Base-by-base conservation (phyloP, 495 filamentous ascomycete genomes). In the Talaromyces nanjingensis region DNA sequence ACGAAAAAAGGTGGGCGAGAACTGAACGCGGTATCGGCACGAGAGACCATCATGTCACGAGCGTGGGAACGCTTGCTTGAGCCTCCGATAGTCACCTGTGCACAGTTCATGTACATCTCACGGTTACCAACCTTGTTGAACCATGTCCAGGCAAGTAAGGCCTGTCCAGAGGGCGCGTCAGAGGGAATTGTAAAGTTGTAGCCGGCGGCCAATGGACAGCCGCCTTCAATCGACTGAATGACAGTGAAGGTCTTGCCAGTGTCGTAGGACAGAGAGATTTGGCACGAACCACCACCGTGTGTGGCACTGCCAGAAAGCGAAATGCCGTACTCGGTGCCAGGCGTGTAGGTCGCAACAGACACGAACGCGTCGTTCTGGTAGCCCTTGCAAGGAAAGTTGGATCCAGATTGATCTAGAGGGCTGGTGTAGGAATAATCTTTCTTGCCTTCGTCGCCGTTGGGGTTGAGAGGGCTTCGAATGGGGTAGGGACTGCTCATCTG, bases 81-180 rank as follows among this genome's bases (percentile, higher is more conserved):
- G 58, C 83, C 85, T 9, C 83, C 74, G 66, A 96, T 83, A 5
- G 81, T 85, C 55, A 93, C 81, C 20, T 89, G 84, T 4, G 88
- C 89, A 65, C 93, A 97, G 82, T 93, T 92, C 92, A 96, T 96
- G 81, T 96, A 96, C 85, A 96, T 91, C 73, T 97, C 93, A 22
- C 91, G 84, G 77, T 92, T 91, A 57, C 91, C 91, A 60, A 92
- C 71, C 66, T 87, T 87, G 84, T 97, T 97, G 79, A 93, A 88
- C 93, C 93, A 97, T 4, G 89, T 89, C 86, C 91, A 96, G 16
- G 89, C 88, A 52, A 97, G 77, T 2, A 87, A 85, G 2, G 86
- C 90, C 53, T 84, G 69, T 1, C 82, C 83, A 3, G 65, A 62
- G 2, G 76, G 76, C 12, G 78, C 76, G 60, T 77, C 75, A 1